Evolutionary conservation across 768 basidiomycete genomes (phyloP), one percentile per base, ranked within the genome.

Genomic region (Xerocomus spinulosus): DNA sequence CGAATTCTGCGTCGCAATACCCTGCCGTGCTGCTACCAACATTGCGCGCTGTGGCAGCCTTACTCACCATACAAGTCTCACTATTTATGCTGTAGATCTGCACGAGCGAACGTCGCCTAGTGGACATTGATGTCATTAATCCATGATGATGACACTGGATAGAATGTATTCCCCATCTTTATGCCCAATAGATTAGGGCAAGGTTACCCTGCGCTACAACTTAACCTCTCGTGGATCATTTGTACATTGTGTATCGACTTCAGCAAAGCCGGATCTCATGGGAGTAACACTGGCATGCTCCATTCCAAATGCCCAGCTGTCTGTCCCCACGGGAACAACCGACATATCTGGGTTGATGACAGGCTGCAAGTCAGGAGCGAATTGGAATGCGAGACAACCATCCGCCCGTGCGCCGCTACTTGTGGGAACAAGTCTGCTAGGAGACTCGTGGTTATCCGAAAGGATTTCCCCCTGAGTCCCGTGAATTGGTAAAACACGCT

Each of bases 231-330:
- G 51, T 38, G 17, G 48, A 15, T 35, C 15, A 4, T 46, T 51
- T 15, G 35, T 30, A 15, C 17, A 42, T 29, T n/a, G 39, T 20
- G 41, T 44, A 41, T 48, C 52, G 23, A 41, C 59, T 61, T 91
- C 87, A 9, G 79, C 87, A 59, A 90, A 92, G 48, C 77, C 73
- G 14, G 91, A 82, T 46, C 80, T 75, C 45, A 92, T 66, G 4
- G 91, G 88, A 20, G 90, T 91, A 3, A 93, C 81, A 54, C 85
- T 87, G 28, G 79, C 83, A 55, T 72, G 79, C 5, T 84, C 87
- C 49, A 81, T 73, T 48, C 73, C 70, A 26, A 93, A 70, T 14
- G 87, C 90, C 87, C 87, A 91, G 0, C 79, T 81, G 64, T 96
- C 92, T 9, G 87, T 82, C 3, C 89, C 92, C 46, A 78, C 70